Evolutionary conservation across 2,329 filamentous ascomycete species (phyloP), one percentile per base, ranked within the genome.

Genomic region (Macrophomina pseudophaseolina): DNA sequence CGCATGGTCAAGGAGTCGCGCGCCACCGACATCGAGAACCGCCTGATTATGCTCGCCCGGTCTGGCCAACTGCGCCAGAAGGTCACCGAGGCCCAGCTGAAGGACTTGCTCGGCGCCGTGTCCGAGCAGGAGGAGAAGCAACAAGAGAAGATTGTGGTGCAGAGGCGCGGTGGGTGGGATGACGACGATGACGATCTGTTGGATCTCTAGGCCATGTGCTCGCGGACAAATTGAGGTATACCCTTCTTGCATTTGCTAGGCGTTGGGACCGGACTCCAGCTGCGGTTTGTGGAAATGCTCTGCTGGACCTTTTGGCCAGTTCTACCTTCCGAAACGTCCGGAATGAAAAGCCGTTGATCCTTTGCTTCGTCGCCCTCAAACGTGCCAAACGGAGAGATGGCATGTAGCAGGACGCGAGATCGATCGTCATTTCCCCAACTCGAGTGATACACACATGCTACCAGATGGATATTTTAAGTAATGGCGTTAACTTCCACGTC

Each of bases 1-100:
- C 91, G 94, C 40, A 89, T 99, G 68, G 95, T 99, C 76, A 98
- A 98, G 82, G 93, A 94, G 78, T 90, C 90, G 72, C 92, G 95
- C 74, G 95, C 95, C 42, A 87, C 86, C 69, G 93, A 97, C 74
- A 88, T 99, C 66, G 95, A 99, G 83, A 94, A 96, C 84, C 83
- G 94, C 60, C 87, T 99, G 66, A 94, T 99, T 79, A 93, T 90
- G 88, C 87, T 99, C 67, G 94, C 95, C 67, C 88, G 93, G 74
- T 87, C 90, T 30, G 94, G 94, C 30, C 95, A 98, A 83, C 84
- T 99, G 73, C 85, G 92, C 65, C 83, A 88, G 69, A 96, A 97
- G 78, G 93, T 99, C 54, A 94, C 91, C 1, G 95, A 99, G 80
- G 89, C 90, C 58, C 94, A 98, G 83, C 85, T 99, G 74, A 97